Percentiles rank a stretch among this genome's conserved stretches.
These are phyloP conservation scores for Vanderwaltozyma yarrowii DNA, from an alignment of 805 yeast species.

Conservation along the genomic window DNA sequence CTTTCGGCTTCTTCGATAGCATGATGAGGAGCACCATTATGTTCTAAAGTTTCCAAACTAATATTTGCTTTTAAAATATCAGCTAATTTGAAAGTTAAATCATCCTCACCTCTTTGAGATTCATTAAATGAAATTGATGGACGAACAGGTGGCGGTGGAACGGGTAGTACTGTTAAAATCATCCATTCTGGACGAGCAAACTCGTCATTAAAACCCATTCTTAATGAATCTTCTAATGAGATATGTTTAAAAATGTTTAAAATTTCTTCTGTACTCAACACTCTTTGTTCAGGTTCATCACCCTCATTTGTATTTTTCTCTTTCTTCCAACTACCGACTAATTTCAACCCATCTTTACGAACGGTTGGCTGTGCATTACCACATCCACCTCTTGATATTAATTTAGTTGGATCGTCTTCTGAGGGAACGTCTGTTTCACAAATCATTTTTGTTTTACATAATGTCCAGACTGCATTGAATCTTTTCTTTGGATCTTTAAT, in stretches of 20 bases:
- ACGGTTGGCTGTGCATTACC: conserved; percentile 94
- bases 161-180: conserved; percentile 93
- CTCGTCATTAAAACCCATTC: conserved; percentile 86
- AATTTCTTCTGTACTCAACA: conserved; percentile 80
- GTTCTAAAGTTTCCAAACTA: conserved; percentile 92
- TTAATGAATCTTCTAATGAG: conserved; percentile 67
- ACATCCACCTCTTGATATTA: conserved; percentile 85
- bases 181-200: conserved; percentile 99
- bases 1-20: conserved; percentile 95
- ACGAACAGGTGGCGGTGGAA: conserved; percentile 99
- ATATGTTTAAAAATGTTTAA: conserved; percentile 88
- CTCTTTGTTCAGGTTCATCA: conserved; percentile 83
- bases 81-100: conserved; percentile 92
- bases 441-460: conserved; percentile 84
- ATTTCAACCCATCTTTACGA: conserved; percentile 89
- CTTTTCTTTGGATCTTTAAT: conserved; percentile 92
- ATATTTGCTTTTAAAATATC: conserved; percentile 95
- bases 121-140: conserved; percentile 98
- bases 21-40: conserved; percentile 99
- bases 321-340: conserved; percentile 98
- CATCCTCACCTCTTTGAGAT: conserved; percentile 98
- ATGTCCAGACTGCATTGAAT: conserved; percentile 92
- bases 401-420: conserved; percentile 46
- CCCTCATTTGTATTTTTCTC: conserved; percentile 70
- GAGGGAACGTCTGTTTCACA: conserved; percentile 82